These are phyloP conservation scores for Herpotrichia juniperi DNA, from an alignment of 2,329 filamentous ascomycete species.

Conservation along the genomic window DNA sequence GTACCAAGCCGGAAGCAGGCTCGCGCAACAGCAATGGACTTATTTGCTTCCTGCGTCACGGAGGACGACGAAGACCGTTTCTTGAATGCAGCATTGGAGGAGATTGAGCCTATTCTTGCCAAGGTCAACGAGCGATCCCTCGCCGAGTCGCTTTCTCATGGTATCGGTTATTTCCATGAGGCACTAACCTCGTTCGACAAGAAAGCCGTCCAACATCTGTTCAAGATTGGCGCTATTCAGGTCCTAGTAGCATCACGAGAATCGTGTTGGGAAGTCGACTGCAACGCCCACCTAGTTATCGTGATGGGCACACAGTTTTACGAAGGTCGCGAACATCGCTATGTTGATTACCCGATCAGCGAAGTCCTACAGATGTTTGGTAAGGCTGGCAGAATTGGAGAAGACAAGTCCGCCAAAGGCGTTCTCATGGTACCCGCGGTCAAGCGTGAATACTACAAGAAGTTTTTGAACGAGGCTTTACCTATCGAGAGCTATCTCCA, in stretches of 20 bases:
- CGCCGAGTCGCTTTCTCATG: constrained; percentile 87
- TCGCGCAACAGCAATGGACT: constrained; percentile 81
- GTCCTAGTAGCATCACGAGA: constrained; percentile 83
- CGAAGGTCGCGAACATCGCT: constrained; percentile 94
- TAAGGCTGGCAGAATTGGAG: constrained; percentile 79
- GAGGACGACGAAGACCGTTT: constrained; percentile 95
- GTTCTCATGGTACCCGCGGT: constrained; percentile 96
- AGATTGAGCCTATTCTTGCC: constrained; percentile 81
- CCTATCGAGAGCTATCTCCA: constrained; percentile 95
- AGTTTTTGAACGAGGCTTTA: constrained; percentile 94
- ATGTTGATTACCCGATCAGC: constrained; percentile 92
- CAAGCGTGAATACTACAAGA: constrained; percentile 98
- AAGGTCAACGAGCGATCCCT: constrained; percentile 86
- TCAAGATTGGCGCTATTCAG: constrained; percentile 86
- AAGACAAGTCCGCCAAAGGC: constrained; percentile 82
- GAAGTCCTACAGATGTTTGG: constrained; percentile 99
- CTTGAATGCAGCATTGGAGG: constrained; percentile 80
- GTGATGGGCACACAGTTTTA: constrained; percentile 99
- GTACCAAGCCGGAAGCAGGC: constrained; percentile 94
- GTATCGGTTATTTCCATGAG: constrained; percentile 97
- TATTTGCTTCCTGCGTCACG: constrained; percentile 84
- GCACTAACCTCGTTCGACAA: constrained; percentile 88
- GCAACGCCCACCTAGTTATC: constrained; percentile 86
- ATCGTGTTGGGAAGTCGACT: constrained; percentile 94
- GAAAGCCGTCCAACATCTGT: constrained; percentile 91